Evolutionary conservation across 768 basidiomycete species (phyloP).

Genomic region (Mycena rosella): DNA sequence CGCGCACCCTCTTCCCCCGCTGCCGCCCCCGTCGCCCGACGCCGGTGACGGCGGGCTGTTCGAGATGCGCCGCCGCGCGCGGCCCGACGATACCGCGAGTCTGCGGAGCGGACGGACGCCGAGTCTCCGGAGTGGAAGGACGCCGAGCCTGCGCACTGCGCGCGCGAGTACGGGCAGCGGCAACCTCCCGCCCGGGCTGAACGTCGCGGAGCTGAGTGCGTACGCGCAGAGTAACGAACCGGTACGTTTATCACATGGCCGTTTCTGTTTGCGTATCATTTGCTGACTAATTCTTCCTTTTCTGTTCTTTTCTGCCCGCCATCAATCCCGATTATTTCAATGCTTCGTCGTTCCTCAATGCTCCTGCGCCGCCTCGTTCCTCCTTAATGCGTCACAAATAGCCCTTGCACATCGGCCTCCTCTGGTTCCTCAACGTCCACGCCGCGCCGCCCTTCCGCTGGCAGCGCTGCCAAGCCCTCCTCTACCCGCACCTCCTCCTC

Average conservation of each 20-base stretch:
- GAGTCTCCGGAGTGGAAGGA: conserved; percentile 30
- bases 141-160: conserved; percentile 41
- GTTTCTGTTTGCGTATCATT: background rate
- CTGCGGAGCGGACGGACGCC: conserved; percentile 30
- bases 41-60: conserved; percentile 67
- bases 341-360: no score
- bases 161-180: conserved; percentile 48
- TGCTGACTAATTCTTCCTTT: conserved; percentile 33
- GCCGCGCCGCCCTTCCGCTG: conserved; percentile 81
- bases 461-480: conserved; percentile 85
- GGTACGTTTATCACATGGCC: conserved; percentile 48
- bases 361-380: no score
- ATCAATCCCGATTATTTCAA: no score
- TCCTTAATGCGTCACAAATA: no score
- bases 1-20: conserved; percentile 29
- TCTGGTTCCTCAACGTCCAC: conserved; percentile 96
- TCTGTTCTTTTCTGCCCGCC: conserved; percentile 35
- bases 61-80: conserved; percentile 48
- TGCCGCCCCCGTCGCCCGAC: conserved; percentile 32
- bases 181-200: conserved; percentile 56
- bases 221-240: conserved; percentile 65
- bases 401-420: conserved; percentile 87
- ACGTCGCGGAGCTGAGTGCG: conserved; percentile 58
- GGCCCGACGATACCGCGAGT: conserved; percentile 49
- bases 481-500: conserved; percentile 87